Percentiles rank a stretch among this genome's conserved stretches.
Evolutionary conservation across 2,329 filamentous ascomycete species (phyloP).

Genomic region (Ophiostoma quercus): DNA sequence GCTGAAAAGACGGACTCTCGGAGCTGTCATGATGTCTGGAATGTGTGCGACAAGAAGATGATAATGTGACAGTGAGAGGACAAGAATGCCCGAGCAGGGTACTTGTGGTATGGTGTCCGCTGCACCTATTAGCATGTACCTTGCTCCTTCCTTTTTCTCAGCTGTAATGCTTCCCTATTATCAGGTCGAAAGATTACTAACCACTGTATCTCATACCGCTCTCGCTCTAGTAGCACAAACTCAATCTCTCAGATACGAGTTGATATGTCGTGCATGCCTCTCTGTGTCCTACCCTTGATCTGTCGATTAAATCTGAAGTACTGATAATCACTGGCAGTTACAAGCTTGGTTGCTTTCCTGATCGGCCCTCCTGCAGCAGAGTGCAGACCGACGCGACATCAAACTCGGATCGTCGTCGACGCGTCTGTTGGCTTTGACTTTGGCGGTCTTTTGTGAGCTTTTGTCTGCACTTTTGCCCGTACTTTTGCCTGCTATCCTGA

Average conservation of each 20-base stretch:
- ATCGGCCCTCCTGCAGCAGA: conserved; percentile 1
- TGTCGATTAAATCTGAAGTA: background rate
- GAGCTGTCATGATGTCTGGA: conserved; percentile 1
- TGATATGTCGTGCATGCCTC: background rate
- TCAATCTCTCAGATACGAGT: background rate
- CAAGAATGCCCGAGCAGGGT: background rate
- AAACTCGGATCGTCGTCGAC: conserved; percentile 5
- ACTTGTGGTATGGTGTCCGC: background rate
- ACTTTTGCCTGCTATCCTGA: background rate
- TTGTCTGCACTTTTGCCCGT: background rate
- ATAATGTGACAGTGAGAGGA: background rate
- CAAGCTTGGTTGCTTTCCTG: background rate
- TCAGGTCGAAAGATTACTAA: background rate
- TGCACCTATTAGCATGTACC: background rate
- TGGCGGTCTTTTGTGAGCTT: background rate
- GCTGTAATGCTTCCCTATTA: background rate
- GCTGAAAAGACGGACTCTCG: background rate
- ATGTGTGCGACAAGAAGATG: background rate
- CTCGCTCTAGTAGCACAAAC: background rate
- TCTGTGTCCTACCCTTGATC: background rate
- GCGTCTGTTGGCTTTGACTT: background rate
- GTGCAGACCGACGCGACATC: background rate
- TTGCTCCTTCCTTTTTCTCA: background rate
- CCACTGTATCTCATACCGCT: background rate
- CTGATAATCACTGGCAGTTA: background rate